A percentile compares a stretch with the other conserved stretches of the same genome.
Conservation (phyloP, 2,329 filamentous ascomycete species). For the Laburnicola sp. region DNA sequence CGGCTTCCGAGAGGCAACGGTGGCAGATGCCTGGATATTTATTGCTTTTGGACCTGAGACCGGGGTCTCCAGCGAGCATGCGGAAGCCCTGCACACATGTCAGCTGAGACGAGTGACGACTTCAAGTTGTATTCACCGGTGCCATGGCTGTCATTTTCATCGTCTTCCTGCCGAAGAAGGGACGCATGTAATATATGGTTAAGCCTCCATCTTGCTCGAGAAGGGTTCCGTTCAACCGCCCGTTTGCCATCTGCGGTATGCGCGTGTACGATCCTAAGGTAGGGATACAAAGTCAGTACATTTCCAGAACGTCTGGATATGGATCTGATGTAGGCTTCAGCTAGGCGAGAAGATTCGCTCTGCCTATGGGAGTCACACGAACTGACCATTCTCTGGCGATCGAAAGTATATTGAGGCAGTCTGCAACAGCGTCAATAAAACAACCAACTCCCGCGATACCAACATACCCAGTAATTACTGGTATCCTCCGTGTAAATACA, state of each 20-base stretch:
- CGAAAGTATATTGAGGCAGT: constrained; percentile 39
- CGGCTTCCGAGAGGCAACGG: constrained; percentile 23
- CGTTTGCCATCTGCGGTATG: constrained; percentile 43
- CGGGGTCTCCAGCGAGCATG: constrained; percentile 16
- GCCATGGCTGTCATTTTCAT: constrained; percentile 32
- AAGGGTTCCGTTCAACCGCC: constrained; percentile 30
- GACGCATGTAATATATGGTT: constrained; percentile 44
- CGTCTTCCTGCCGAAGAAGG: constrained; percentile 26
- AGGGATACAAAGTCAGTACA: too few relatives aligned
- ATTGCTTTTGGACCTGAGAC: constrained; percentile 5
- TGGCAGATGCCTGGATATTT: constrained; percentile 20
- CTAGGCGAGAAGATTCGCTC: too few relatives aligned
- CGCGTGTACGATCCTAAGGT: constrained; percentile 35
- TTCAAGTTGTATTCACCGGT: not conserved
- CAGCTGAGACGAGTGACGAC: not conserved
- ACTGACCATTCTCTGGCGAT: constrained; percentile 38
- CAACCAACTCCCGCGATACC: too few relatives aligned
- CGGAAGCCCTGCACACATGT: constrained; percentile 11
- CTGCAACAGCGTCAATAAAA: too few relatives aligned
- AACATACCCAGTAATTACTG: constrained; percentile 41
- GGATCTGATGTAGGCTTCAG: too few relatives aligned
- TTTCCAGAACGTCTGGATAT: too few relatives aligned
- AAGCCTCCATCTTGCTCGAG: constrained; percentile 40
- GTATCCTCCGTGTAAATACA: constrained; percentile 40
- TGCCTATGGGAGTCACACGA: too few relatives aligned